Percentiles rank a stretch among this genome's conserved stretches.
phyloP scores from a whole-genome alignment of 1,284 basidiomycete genomes.

The Sporisorium iseilematis-ciliati region DNA sequence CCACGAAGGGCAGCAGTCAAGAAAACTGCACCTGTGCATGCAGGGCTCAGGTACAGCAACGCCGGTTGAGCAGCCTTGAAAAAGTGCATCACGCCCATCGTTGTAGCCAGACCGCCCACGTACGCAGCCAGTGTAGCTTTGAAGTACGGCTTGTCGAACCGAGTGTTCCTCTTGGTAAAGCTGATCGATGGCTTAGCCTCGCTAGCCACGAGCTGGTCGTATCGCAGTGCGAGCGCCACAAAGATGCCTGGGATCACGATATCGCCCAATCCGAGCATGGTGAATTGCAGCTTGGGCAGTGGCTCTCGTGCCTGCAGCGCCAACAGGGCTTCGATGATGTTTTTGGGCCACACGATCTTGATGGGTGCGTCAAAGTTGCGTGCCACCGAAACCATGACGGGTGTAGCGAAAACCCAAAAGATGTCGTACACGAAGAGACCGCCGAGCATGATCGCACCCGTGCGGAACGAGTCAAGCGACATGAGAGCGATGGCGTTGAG shows the following conservation, averaged over 20 bases:
- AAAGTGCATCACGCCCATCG: slow-evolving; percentile 89
- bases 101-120: slow-evolving; percentile 80
- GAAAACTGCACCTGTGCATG: slow-evolving; percentile 72
- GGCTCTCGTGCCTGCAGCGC: slow-evolving; percentile 26
- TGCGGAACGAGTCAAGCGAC: slow-evolving; percentile 89
- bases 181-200: slow-evolving; percentile 44
- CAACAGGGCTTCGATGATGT: slow-evolving; percentile 42
- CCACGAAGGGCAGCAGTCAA: slow-evolving; percentile 69
- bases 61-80: slow-evolving; percentile 88
- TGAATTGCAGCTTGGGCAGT: slow-evolving; percentile 75
- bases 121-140: slow-evolving; percentile 80
- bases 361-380: slow-evolving; percentile 91
- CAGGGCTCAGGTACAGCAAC: slow-evolving; percentile 82
- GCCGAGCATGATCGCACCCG: slow-evolving; percentile 83
- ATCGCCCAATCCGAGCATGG: slow-evolving; percentile 93
- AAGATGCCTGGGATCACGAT: slow-evolving; percentile 91
- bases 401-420: slow-evolving; percentile 68
- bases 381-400: slow-evolving; percentile 76
- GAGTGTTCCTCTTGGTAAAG: slow-evolving; percentile 54
- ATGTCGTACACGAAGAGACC: slow-evolving; percentile 68
- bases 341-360: slow-evolving; percentile 73
- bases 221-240: slow-evolving; percentile 87
- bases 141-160: slow-evolving; percentile 84
- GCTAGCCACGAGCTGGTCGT: slow-evolving; percentile 77
- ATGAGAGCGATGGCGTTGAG: slow-evolving; percentile 84